Evolutionary conservation across 164 flowering plant genomes (phyloP).

Genomic region (Dillenia suffruticosa): DNA sequence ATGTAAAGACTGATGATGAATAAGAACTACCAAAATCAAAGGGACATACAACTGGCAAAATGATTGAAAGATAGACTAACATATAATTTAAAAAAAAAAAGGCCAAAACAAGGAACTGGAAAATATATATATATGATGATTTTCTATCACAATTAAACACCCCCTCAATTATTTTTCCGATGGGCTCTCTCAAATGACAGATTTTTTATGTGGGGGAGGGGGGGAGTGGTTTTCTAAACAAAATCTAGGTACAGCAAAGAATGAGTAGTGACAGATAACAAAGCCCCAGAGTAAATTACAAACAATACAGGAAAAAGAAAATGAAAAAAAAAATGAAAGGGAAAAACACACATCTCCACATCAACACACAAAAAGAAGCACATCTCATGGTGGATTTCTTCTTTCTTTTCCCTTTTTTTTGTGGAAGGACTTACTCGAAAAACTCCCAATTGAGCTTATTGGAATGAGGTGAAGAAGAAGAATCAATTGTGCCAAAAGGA

Average conservation of each 20-base stretch:
- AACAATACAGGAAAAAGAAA: neutral
- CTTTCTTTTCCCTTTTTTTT: neutral
- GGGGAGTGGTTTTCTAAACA: conserved; percentile 10
- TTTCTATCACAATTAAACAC: too few relatives aligned
- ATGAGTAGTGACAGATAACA: conserved; percentile 16
- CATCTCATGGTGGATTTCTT: neutral
- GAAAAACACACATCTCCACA: conserved; percentile 28
- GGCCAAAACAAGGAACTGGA: too few relatives aligned
- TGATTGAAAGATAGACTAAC: too few relatives aligned
- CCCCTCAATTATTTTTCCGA: conserved; percentile 14
- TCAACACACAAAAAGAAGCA: conserved; percentile 5
- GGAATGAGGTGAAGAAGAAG: conserved; percentile 7
- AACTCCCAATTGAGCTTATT: conserved; percentile 45
- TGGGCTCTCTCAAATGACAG: too few relatives aligned
- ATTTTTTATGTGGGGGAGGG: neutral
- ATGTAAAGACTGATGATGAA: too few relatives aligned
- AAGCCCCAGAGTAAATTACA: conserved; percentile 5
- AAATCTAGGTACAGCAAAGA: conserved; percentile 44
- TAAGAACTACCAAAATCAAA: too few relatives aligned
- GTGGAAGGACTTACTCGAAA: conserved; percentile 24
- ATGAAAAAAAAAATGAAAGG: conserved; percentile 6
- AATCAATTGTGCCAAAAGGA: conserved; percentile 6
- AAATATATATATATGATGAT: too few relatives aligned
- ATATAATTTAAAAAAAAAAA: too few relatives aligned
- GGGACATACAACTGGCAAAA: too few relatives aligned